Conservation (phyloP, 176 grass and related monocot genomes). For the Carex pumila region DNA sequence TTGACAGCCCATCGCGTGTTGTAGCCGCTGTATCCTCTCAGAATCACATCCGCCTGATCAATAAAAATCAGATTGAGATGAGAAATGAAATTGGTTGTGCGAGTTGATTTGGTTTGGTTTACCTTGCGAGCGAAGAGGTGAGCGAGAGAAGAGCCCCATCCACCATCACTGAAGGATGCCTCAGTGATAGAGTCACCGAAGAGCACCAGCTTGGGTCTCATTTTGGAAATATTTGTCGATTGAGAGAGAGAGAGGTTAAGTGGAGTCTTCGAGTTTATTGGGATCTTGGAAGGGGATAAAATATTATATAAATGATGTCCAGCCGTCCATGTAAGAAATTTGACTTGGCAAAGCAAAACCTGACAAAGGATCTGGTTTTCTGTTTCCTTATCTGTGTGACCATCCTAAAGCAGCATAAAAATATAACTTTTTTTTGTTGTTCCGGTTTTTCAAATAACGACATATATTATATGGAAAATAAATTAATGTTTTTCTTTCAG, state of each 20-base stretch:
- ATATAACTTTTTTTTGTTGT: background rate
- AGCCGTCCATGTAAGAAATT: background rate
- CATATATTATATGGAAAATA: too few relatives aligned
- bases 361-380: background rate
- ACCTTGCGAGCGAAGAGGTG: constrained; percentile 47
- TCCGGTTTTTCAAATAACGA: too few relatives aligned
- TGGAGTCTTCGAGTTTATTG: background rate
- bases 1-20: constrained; percentile 81
- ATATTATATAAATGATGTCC: background rate
- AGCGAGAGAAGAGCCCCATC: constrained; percentile 66
- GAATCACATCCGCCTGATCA: constrained; percentile 64
- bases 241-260: background rate
- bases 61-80: background rate
- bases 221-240: background rate
- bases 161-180: constrained; percentile 53
- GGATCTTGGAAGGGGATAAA: background rate
- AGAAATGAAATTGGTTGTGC: background rate
- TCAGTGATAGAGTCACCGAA: constrained; percentile 97
- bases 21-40: constrained; percentile 80
- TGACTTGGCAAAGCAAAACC: background rate
- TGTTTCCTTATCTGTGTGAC: background rate
- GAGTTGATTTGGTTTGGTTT: background rate
- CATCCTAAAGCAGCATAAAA: background rate
- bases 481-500: too few relatives aligned
- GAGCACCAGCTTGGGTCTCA: constrained; percentile 56